These are phyloP conservation scores for Amniculicola lignicola DNA, from an alignment of 495 filamentous ascomycete species.

Conservation along the genomic window DNA sequence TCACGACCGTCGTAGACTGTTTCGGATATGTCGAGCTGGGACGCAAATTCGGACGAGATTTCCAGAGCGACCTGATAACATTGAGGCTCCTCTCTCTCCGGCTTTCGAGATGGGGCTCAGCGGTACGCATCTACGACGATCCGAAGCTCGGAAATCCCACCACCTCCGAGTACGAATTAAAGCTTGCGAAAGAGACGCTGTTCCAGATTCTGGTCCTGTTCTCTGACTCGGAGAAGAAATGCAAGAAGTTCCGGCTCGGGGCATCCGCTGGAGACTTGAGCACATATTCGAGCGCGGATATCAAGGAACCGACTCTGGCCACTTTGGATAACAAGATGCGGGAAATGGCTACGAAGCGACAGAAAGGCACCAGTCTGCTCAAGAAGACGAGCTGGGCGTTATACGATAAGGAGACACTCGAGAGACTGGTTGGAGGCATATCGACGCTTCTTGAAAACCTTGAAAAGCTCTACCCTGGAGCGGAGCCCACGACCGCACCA, in stretches of 20 bases:
- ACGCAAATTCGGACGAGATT: neutral
- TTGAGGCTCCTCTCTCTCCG: neutral
- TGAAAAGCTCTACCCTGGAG: neutral
- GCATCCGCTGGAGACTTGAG: neutral
- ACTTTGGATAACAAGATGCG: neutral
- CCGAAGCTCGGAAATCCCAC: neutral
- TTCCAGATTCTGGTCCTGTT: slow-evolving; percentile 3
- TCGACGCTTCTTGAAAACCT: neutral
- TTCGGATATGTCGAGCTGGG: neutral
- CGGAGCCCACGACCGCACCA: neutral
- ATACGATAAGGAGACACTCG: neutral
- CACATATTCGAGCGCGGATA: neutral
- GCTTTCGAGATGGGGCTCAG: neutral
- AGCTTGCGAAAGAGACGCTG: neutral
- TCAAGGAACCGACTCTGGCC: neutral
- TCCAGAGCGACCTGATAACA: neutral
- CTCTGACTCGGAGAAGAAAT: slow-evolving; percentile 1
- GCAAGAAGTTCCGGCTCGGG: neutral
- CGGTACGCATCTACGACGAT: neutral
- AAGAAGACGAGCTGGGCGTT: neutral
- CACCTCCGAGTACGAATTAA: neutral
- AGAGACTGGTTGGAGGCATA: neutral
- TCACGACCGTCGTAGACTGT: slow-evolving; percentile 1
- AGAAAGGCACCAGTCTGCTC: neutral
- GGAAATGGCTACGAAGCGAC: neutral